Evolutionary conservation across 805 yeast species (phyloP).

Genomic region (Zygosaccharomyces rouxii): DNA sequence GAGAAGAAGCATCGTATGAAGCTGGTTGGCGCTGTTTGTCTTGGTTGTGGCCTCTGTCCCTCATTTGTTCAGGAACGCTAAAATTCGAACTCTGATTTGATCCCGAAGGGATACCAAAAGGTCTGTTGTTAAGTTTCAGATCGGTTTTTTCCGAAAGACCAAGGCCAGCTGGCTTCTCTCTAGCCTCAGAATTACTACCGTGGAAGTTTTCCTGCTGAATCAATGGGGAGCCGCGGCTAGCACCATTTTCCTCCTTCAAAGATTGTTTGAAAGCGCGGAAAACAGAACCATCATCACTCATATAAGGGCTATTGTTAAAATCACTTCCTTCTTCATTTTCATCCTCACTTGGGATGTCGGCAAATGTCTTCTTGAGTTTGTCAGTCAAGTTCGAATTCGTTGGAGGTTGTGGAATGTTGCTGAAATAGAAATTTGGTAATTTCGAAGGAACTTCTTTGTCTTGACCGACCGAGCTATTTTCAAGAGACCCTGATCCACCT

Average conservation of each 20-base stretch:
- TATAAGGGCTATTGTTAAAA: constrained; percentile 9
- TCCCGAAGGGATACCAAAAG: background rate
- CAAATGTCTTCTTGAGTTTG: constrained; percentile 15
- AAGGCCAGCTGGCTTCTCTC: background rate
- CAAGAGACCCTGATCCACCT: background rate
- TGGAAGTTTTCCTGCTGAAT: constrained; percentile 1
- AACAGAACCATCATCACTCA: constrained; percentile 21
- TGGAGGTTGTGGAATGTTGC: constrained; percentile 8
- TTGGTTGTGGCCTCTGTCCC: background rate
- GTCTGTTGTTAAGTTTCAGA: background rate
- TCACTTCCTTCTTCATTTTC: constrained; percentile 15
- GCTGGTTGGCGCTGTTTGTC: background rate
- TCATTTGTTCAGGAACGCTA: background rate
- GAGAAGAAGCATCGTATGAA: too few relatives aligned
- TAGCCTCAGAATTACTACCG: background rate
- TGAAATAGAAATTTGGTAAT: constrained; percentile 6
- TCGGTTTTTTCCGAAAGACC: constrained; percentile 1
- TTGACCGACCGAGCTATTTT: background rate
- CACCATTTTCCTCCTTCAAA: constrained; percentile 5
- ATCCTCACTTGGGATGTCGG: constrained; percentile 15
- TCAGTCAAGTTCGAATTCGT: constrained; percentile 15
- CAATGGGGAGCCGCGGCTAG: background rate
- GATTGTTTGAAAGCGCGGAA: constrained; percentile 23
- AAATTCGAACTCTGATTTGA: background rate
- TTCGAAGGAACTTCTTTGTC: constrained; percentile 2